Percentiles rank a stretch among this genome's conserved stretches.
Conservation (phyloP, 2,329 filamentous ascomycete species). For the Alternaria longipes region DNA sequence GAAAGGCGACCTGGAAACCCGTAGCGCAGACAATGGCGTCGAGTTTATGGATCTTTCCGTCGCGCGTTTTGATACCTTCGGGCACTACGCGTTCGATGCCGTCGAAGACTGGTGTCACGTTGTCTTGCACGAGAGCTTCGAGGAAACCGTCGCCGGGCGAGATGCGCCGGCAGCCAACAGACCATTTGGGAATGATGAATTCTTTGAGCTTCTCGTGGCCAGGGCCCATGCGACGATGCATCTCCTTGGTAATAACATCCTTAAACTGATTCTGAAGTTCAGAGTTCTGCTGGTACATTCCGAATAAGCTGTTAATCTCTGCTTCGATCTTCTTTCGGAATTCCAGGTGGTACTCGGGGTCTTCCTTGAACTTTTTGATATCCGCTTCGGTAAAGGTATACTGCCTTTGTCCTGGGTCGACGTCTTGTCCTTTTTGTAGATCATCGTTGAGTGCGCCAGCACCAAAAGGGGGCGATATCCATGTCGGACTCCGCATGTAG, state of each 20-base stretch:
- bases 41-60: constrained; percentile 44
- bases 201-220: constrained; percentile 55
- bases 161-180: constrained; percentile 52
- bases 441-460: constrained; percentile 46
- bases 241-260: constrained; percentile 53
- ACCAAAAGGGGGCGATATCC: constrained; percentile 53
- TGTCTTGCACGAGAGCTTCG: constrained; percentile 42
- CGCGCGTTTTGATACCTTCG: constrained; percentile 46
- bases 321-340: constrained; percentile 60
- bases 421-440: constrained; percentile 47
- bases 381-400: constrained; percentile 61
- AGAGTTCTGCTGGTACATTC: constrained; percentile 61
- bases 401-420: constrained; percentile 54
- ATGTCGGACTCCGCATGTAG: constrained; percentile 53
- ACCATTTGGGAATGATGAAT: constrained; percentile 60
- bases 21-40: constrained; percentile 47
- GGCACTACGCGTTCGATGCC: constrained; percentile 46
- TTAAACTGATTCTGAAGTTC: constrained; percentile 56
- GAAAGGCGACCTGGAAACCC: constrained; percentile 49
- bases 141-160: constrained; percentile 47
- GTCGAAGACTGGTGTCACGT: constrained; percentile 39
- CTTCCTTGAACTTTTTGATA: constrained; percentile 63
- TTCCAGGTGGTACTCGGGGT: constrained; percentile 65
- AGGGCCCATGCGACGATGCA: constrained; percentile 52
- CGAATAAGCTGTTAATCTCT: constrained; percentile 63